A percentile compares a stretch with the other conserved stretches of the same genome.
phyloP scores from a whole-genome alignment of 805 yeast species.

The Pichia paraexigua region DNA sequence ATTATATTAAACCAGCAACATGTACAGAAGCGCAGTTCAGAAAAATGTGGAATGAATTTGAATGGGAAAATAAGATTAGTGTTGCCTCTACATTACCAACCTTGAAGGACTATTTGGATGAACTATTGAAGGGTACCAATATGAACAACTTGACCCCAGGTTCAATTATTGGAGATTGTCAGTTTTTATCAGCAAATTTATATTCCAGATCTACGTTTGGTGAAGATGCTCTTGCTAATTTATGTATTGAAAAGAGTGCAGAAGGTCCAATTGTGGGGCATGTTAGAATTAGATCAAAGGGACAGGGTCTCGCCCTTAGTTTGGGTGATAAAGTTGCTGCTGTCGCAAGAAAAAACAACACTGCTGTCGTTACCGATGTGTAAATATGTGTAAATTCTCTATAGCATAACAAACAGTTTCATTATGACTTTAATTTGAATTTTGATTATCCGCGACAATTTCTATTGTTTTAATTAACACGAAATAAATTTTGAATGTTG shows the following conservation, averaged over 20 bases:
- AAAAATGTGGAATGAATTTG: constrained; percentile 98
- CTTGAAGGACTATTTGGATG: constrained; percentile 70
- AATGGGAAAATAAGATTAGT: constrained; percentile 97
- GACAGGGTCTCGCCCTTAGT: constrained; percentile 93
- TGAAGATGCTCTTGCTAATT: constrained; percentile 93
- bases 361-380: constrained; percentile 24
- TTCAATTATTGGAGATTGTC: constrained; percentile 84
- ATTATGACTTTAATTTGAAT: neutral
- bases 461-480: too few species aligned
- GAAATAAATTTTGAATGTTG: too few species aligned
- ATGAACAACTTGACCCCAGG: constrained; percentile 93
- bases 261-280: constrained; percentile 82
- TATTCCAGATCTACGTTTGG: constrained; percentile 92
- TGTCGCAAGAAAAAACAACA: constrained; percentile 53
- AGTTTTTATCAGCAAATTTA: constrained; percentile 87
- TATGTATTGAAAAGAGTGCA: constrained; percentile 79
- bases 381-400: constrained; percentile 3
- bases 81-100: constrained; percentile 62
- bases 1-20: constrained; percentile 91
- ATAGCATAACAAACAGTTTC: neutral
- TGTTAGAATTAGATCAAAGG: constrained; percentile 93
- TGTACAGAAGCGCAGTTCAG: constrained; percentile 88
- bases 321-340: constrained; percentile 91
- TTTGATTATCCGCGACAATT: neutral
- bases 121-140: constrained; percentile 73